phyloP scores from a whole-genome alignment of 495 filamentous ascomycete genomes.

The Penicillium desertorum region DNA sequence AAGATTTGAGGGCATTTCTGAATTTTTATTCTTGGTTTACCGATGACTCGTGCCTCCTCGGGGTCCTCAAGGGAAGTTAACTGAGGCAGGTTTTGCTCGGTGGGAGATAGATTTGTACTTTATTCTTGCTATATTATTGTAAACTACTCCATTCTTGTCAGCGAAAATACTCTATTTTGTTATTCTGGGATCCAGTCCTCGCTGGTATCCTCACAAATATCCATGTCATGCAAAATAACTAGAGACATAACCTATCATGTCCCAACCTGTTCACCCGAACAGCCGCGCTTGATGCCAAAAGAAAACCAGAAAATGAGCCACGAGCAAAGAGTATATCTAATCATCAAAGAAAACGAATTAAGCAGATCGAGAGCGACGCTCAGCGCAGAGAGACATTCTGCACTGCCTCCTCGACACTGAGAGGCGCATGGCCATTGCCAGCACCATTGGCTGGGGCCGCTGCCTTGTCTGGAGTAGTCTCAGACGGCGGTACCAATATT shows the following conservation, averaged over 20 bases:
- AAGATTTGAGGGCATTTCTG: slow-evolving; percentile 35
- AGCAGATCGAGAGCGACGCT: neutral
- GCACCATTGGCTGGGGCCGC: neutral
- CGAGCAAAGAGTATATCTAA: slow-evolving; percentile 7
- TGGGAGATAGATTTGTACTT: slow-evolving; percentile 2
- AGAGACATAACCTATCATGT: slow-evolving; percentile 1
- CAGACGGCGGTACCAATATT: slow-evolving; percentile 19
- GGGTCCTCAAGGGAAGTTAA: neutral
- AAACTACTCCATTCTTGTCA: slow-evolving; percentile 16
- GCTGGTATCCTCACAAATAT: neutral
- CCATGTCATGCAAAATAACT: neutral
- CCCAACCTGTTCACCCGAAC: slow-evolving; percentile 4
- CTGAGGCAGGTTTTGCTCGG: neutral
- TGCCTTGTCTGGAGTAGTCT: neutral
- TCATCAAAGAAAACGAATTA: neutral
- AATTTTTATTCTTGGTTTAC: neutral
- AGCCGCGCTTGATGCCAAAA: slow-evolving; percentile 5
- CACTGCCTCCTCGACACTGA: slow-evolving; percentile 44
- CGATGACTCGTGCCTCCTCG: neutral
- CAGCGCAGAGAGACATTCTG: slow-evolving; percentile 38
- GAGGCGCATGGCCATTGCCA: slow-evolving; percentile 4
- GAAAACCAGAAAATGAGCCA: neutral
- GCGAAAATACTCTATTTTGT: neutral
- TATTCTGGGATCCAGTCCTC: neutral
- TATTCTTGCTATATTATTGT: slow-evolving; percentile 3